Conservation (phyloP, 2,329 filamentous ascomycete species). For the Sclerotinia nivalis region DNA sequence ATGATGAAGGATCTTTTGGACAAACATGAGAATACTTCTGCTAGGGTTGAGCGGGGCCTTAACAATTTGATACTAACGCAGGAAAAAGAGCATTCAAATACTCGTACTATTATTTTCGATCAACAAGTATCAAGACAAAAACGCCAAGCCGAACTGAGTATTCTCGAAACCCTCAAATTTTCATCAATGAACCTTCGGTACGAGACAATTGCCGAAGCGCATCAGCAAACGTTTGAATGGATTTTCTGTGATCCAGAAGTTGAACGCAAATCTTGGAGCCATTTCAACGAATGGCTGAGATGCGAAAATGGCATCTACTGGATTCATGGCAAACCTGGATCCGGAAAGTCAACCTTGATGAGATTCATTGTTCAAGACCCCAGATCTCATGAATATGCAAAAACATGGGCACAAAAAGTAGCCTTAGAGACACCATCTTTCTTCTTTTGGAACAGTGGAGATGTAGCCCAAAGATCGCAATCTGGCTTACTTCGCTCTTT, state of each 20-base stretch:
- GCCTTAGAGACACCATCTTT: conserved; percentile 42
- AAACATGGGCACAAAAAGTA: conserved; percentile 35
- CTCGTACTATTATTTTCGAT: not conserved
- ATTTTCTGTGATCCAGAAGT: not conserved
- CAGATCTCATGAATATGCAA: conserved; percentile 25
- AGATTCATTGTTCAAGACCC: conserved; percentile 24
- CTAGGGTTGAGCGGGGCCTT: not conserved
- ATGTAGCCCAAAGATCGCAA: not conserved
- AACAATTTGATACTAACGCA: not conserved
- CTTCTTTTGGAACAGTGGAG: conserved; percentile 48
- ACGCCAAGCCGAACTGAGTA: not conserved
- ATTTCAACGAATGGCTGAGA: conserved; percentile 26
- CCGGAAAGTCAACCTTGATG: conserved; percentile 37
- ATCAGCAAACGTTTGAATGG: conserved; percentile 27
- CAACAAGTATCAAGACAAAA: not conserved
- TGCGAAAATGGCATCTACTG: conserved; percentile 24
- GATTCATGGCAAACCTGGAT: conserved; percentile 33
- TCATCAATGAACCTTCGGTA: conserved; percentile 18
- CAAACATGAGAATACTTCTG: not conserved
- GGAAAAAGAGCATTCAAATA: not conserved
- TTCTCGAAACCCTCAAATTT: conserved; percentile 23
- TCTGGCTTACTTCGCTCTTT: not conserved
- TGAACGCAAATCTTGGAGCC: not conserved
- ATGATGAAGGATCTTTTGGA: not conserved
- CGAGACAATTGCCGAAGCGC: conserved; percentile 12